Conservation (phyloP, 1,284 basidiomycete genomes). For the Volvariella surrecta region DNA sequence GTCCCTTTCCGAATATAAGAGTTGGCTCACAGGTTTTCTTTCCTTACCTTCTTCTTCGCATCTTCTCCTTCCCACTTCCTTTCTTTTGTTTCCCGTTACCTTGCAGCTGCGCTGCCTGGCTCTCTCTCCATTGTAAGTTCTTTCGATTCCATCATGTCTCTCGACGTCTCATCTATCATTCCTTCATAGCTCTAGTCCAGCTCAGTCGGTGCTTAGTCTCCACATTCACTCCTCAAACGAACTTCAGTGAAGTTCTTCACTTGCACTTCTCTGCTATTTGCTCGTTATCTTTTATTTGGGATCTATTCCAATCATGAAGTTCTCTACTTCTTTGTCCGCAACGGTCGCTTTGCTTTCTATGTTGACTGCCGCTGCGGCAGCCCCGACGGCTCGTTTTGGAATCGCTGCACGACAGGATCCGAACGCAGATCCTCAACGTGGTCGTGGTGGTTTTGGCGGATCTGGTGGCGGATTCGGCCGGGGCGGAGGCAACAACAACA, state of each 20-base stretch:
- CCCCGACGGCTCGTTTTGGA: conserved; percentile 10
- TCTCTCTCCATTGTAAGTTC: conserved; percentile 12
- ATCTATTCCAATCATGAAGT: conserved; percentile 35
- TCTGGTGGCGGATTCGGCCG: background rate
- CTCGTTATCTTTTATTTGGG: too few relatives aligned
- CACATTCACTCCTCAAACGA: conserved; percentile 18
- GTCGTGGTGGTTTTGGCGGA: background rate
- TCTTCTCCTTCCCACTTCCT: conserved; percentile 13
- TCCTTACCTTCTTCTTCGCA: conserved; percentile 13
- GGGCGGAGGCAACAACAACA: background rate
- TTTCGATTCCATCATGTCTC: conserved; percentile 14
- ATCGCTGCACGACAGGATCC: conserved; percentile 18
- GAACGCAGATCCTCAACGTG: background rate
- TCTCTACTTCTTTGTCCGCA: conserved; percentile 32
- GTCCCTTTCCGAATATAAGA: conserved; percentile 1
- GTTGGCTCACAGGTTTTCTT: conserved; percentile 4
- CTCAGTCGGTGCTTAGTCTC: conserved; percentile 3
- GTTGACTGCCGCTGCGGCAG: conserved; percentile 21
- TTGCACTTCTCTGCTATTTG: conserved; percentile 8
- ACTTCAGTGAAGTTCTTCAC: conserved; percentile 9
- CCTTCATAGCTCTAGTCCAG: conserved; percentile 3
- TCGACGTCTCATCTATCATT: background rate
- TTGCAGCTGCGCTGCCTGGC: conserved; percentile 36
- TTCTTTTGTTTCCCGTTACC: conserved; percentile 13
- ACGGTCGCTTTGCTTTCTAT: conserved; percentile 32